Evolutionary conservation across 176 grass and related monocot genomes (phyloP).

Genomic region (bread wheat (Triticum aestivum)): DNA sequence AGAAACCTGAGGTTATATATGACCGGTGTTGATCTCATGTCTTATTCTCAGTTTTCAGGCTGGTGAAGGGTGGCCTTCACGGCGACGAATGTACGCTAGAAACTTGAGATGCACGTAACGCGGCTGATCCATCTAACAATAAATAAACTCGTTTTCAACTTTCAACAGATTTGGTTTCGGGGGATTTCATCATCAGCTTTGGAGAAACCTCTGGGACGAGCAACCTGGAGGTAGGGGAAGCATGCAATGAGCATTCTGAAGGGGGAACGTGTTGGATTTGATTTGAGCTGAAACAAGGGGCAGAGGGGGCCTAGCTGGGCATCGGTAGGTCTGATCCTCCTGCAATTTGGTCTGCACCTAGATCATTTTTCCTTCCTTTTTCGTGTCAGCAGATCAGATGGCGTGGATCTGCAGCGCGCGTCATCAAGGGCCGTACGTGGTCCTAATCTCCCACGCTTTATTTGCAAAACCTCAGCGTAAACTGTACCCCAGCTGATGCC

Average conservation of each 20-base stretch:
- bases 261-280: background rate
- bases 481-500: constrained; percentile 15
- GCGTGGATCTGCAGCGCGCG: constrained; percentile 15
- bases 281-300: constrained; percentile 1
- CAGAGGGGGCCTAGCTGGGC: background rate
- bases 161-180: constrained; percentile 28
- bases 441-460: constrained; percentile 36
- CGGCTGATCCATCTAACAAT: constrained; percentile 20
- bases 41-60: constrained; percentile 33
- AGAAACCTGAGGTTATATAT: constrained; percentile 14
- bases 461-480: constrained; percentile 27
- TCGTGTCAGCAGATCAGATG: constrained; percentile 21
- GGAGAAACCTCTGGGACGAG: constrained; percentile 44
- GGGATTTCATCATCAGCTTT: constrained; percentile 28
- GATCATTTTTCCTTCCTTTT: background rate
- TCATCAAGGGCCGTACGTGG: constrained; percentile 33
- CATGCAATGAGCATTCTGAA: no score
- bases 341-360: constrained; percentile 14
- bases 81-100: constrained; percentile 24
- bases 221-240: background rate
- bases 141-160: background rate
- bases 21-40: background rate
- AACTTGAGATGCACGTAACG: constrained; percentile 32
- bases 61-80: constrained; percentile 38
- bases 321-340: constrained; percentile 3